Conservation (phyloP, 2,329 filamentous ascomycete species). For the Dactylellina drechsleri region DNA sequence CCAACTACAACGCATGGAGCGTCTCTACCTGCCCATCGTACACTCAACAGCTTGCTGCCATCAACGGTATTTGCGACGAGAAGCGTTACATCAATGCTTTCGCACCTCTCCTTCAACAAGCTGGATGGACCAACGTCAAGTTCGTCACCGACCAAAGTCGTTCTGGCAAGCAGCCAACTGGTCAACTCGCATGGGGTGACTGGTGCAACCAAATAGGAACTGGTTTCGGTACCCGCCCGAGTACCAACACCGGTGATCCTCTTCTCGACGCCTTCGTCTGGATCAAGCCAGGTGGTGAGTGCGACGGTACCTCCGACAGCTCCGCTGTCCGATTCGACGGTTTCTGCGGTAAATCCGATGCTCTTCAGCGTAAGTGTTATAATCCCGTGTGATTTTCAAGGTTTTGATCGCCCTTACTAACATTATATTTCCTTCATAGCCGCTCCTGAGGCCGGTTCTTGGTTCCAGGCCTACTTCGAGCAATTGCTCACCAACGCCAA, state of each 20-base stretch:
- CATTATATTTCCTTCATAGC: slow-evolving; percentile 60
- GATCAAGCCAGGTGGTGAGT: slow-evolving; percentile 61
- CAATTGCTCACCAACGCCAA: slow-evolving; percentile 63
- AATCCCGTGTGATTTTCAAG: slow-evolving; percentile 18
- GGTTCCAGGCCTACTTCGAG: slow-evolving; percentile 65
- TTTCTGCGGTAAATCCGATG: slow-evolving; percentile 65
- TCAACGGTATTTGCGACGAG: slow-evolving; percentile 55
- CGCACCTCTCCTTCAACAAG: slow-evolving; percentile 59
- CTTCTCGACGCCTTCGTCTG: slow-evolving; percentile 60
- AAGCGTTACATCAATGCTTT: slow-evolving; percentile 63
- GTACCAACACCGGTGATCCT: slow-evolving; percentile 56
- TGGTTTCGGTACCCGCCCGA: slow-evolving; percentile 60
- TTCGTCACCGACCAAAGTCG: slow-evolving; percentile 69
- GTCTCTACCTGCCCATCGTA: slow-evolving; percentile 62
- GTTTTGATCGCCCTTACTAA: slow-evolving; percentile 5
- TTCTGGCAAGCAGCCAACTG: slow-evolving; percentile 66
- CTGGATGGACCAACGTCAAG: slow-evolving; percentile 60
- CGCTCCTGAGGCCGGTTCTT: slow-evolving; percentile 63
- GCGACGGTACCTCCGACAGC: slow-evolving; percentile 66
- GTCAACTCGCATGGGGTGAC: slow-evolving; percentile 66
- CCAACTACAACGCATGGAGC: slow-evolving; percentile 67
- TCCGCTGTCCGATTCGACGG: slow-evolving; percentile 67
- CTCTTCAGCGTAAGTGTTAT: slow-evolving; percentile 59
- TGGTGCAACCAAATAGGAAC: slow-evolving; percentile 63
- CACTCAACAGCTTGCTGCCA: slow-evolving; percentile 63